Evolutionary conservation across 2,329 filamentous ascomycete species (phyloP).

Genomic region (Elsinoe fawcettii): DNA sequence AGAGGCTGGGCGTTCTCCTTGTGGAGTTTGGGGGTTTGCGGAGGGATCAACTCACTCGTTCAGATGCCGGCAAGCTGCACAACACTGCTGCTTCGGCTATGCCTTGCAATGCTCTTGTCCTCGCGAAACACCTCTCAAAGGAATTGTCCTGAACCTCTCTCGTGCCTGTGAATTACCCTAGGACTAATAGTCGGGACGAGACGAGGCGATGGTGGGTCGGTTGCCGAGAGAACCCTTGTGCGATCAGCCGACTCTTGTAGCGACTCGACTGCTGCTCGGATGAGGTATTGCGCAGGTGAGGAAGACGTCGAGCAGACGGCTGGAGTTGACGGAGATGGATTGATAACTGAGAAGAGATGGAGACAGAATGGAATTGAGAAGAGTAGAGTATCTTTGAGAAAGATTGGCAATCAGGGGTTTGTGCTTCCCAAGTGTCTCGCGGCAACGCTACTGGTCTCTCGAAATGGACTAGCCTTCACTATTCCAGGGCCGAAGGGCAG

Average conservation of each 20-base stretch:
- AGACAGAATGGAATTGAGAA: constrained; percentile 6
- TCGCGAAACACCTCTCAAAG: not conserved
- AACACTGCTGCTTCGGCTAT: not conserved
- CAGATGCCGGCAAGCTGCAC: not conserved
- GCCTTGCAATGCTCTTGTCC: not conserved
- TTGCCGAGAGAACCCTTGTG: constrained; percentile 6
- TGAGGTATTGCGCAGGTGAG: not conserved
- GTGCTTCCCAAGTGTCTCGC: constrained; percentile 15
- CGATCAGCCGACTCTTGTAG: not conserved
- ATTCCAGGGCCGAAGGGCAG: constrained; percentile 13
- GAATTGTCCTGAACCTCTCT: not conserved
- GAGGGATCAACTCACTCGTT: constrained; percentile 1
- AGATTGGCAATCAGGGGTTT: constrained; percentile 17
- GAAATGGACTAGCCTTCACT: constrained; percentile 14
- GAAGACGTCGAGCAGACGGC: not conserved
- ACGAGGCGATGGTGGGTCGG: constrained; percentile 2
- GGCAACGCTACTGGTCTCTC: constrained; percentile 14
- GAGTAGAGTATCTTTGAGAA: constrained; percentile 15
- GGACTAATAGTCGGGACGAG: not conserved
- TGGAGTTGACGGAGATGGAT: constrained; percentile 1
- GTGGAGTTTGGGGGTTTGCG: not conserved
- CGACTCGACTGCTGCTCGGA: not conserved
- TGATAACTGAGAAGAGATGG: constrained; percentile 14
- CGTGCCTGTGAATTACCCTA: not conserved
- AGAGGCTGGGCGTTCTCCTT: constrained; percentile 1